Evolutionary conservation across 208 protist genomes (phyloP), one percentile per base, ranked within the genome.

Genomic region (Strigomonas culicis): DNA sequence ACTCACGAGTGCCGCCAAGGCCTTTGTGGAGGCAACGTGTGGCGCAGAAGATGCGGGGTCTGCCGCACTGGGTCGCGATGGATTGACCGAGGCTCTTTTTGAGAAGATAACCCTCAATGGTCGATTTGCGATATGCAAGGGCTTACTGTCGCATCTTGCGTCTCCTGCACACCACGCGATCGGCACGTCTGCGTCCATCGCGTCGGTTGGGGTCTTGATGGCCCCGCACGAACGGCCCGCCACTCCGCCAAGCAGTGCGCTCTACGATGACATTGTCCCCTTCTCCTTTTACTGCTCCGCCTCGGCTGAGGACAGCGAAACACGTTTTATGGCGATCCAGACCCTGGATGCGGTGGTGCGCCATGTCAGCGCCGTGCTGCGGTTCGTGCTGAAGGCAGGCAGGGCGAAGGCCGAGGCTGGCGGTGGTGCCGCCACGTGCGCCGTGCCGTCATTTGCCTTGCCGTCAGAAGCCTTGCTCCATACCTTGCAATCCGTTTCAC

Each of bases 251-350:
- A 28, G 34, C 10, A 39, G 34, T 10, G 7, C 34, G 10, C 55
- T 84, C 19, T 84, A 90, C 59, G 82, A 92, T 52, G 44, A 84
- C 34, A 92, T 96, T 43, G 46, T 93, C 30, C 85, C 86, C 19
- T 70, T 77, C 4, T 77, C 84, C 0, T 58, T 81, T 46, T 24
- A 63, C 19, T 90, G 77, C 63, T 84, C 70, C 74, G 63, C 72
- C 43, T 49, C 74, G 22, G 66, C 93, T 44, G 76, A 92, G 24
- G 72, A 85, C 57, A 86, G 85, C 1, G 87, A 96, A 56, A 90
- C 84, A 25, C 83, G 90, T 34, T 96, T 96, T 65, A 93, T 94
- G 86, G 90, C 90, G 2, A 93, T 91, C 55, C 90, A 96, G 70
- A 93, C 87, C 2, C 74, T 94, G 32, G 87, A 96, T 69, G 77